Evolutionary conservation across 345 rosid genomes (phyloP).

Genomic region (Salix dunnii): DNA sequence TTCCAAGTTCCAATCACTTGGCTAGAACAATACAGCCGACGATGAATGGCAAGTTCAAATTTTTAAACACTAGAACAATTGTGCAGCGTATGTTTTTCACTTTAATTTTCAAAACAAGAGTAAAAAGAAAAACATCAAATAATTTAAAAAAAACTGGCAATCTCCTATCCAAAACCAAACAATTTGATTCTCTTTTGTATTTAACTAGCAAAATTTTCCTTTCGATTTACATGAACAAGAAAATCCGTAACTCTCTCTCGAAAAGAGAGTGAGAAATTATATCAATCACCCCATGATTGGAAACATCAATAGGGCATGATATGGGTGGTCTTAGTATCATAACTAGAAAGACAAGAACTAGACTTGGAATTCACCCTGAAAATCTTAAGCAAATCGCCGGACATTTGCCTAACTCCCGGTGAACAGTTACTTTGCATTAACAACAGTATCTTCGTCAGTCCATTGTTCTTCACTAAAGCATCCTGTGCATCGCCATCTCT

Average conservation of each 20-base stretch:
- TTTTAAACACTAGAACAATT: not conserved
- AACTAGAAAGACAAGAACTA: slow-evolving; percentile 48
- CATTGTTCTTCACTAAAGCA: slow-evolving; percentile 60
- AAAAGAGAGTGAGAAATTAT: not conserved
- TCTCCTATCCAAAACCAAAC: slow-evolving; percentile 11
- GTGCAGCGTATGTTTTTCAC: not conserved
- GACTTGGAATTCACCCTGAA: slow-evolving; percentile 46
- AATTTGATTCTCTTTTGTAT: slow-evolving; percentile 16
- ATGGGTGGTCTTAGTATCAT: slow-evolving; percentile 88
- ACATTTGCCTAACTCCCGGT: slow-evolving; percentile 65
- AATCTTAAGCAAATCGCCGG: slow-evolving; percentile 62
- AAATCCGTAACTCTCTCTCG: not conserved
- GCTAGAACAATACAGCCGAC: not conserved
- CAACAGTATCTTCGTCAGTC: slow-evolving; percentile 65
- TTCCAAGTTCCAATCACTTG: not conserved
- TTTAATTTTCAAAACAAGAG: not conserved
- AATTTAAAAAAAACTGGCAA: too few species aligned
- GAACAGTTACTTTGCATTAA: slow-evolving; percentile 87
- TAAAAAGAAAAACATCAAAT: not conserved
- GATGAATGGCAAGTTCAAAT: not conserved
- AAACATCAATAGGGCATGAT: slow-evolving; percentile 73
- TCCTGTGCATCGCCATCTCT: slow-evolving; percentile 59
- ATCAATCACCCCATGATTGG: not conserved
- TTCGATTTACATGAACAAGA: slow-evolving; percentile 38
- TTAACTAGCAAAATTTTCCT: slow-evolving; percentile 43